A percentile compares a stretch with the other conserved stretches of the same genome.
These are phyloP conservation scores for Tetrahymena malaccensis DNA, from an alignment of 73 alveolate genomes.

Conservation along the genomic window DNA sequence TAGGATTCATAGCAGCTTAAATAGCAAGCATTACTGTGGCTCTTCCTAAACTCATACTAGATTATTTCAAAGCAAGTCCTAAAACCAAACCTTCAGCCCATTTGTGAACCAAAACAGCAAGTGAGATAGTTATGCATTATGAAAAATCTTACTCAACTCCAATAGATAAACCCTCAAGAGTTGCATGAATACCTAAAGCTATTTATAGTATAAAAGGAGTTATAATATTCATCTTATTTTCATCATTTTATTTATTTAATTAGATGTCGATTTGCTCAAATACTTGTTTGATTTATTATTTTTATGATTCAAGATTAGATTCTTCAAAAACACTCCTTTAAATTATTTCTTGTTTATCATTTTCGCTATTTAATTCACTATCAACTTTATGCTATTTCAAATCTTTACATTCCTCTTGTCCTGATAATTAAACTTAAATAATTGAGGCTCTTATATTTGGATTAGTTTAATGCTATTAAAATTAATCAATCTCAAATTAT, in stretches of 20 bases:
- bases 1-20: constrained; percentile 63
- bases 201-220: constrained; percentile 18
- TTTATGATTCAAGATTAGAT: not conserved
- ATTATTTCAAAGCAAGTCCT: constrained; percentile 23
- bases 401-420: not conserved
- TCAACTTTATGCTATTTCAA: not conserved
- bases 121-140: constrained; percentile 8
- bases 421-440: not conserved
- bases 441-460: not conserved
- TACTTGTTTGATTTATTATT: not conserved
- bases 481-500: not conserved
- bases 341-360: not conserved
- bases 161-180: constrained; percentile 29
- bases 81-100: constrained; percentile 48
- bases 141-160: constrained; percentile 18
- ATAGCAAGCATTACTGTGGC: constrained; percentile 41
- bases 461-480: not conserved
- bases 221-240: not conserved
- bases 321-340: not conserved
- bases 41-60: not conserved
- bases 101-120: constrained; percentile 45
- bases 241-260: not conserved
- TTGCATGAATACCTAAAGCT: constrained; percentile 40
- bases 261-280: not conserved
- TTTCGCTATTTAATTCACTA: not conserved